Conservation (phyloP, 768 basidiomycete genomes). For the Lactarius akahatsu region DNA sequence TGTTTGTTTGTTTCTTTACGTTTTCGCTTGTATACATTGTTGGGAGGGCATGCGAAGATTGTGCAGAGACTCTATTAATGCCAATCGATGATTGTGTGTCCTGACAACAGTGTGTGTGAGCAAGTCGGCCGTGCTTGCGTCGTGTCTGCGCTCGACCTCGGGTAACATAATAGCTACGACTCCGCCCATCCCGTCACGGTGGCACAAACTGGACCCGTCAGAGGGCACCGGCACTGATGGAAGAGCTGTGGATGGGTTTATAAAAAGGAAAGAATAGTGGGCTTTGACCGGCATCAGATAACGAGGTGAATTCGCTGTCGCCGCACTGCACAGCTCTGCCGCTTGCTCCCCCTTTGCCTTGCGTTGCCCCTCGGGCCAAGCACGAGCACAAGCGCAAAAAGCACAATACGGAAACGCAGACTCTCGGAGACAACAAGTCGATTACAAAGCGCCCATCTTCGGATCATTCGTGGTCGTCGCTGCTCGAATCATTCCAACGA, state of each 20-base stretch:
- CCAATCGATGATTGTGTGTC: constrained; percentile 26
- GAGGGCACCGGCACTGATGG: background rate
- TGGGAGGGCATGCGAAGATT: constrained; percentile 28
- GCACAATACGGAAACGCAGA: background rate
- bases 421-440: background rate
- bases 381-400: constrained; percentile 1
- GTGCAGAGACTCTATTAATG: constrained; percentile 17
- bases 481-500: constrained; percentile 5
- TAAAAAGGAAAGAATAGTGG: constrained; percentile 7
- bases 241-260: background rate
- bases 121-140: background rate
- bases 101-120: constrained; percentile 28
- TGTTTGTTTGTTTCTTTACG: constrained; percentile 2
- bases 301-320: constrained; percentile 4
- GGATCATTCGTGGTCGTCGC: constrained; percentile 18
- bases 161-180: background rate
- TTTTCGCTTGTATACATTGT: constrained; percentile 25
- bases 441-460: constrained; percentile 21
- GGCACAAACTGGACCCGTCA: background rate
- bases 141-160: background rate
- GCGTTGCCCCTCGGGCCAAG: background rate
- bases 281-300: constrained; percentile 22
- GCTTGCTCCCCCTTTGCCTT: background rate
- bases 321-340: background rate
- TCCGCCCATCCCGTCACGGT: background rate